Base-by-base conservation (phyloP, 495 filamentous ascomycete species). In the Penicillium bovifimosum region DNA sequence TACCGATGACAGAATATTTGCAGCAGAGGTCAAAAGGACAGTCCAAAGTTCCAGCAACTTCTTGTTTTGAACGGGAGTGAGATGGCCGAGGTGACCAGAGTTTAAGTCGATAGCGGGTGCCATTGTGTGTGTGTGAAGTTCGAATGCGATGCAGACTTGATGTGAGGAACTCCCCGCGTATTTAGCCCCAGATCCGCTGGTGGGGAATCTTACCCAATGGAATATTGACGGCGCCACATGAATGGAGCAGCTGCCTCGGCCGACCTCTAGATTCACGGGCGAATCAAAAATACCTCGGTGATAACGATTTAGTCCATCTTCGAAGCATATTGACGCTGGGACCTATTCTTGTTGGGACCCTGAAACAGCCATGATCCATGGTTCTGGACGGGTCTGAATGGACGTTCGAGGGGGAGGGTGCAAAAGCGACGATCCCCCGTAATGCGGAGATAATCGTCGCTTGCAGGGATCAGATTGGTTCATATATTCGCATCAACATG, bases 1-100 rank as follows among this genome's bases (percentile, higher is more conserved):
- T 0, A 59, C 53, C 9, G 56, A 41, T 0, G 59, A 59, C 2
- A 62, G 16, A 0, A 62, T 52, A 17, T 52, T 56, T 0, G 56
- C 50, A 11, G 50, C 47, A 16, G 56, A 53, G 18, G 49, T 50
- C 5, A 62, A 53, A 3, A 62, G 33, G n/a, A 62, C 50, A 11
- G 49, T 50, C 59, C 59, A 62, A 11, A 62, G 47, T 28, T 62
- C 59, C 9, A 44, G 56, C 26, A 62, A 26, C 17, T 59, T 62
- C 9, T 31, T 41, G 9, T 62, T 56, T 29, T 62, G 55, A 8
- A 31, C 34, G 24, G 48, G 49, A 6, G 56, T 59, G 5, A 62
- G 59, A 45, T 62, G 48, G 29, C 41, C 18, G 29, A 62, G 48
- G 27, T 62, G 52, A 26, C 59, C 59, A 8, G 59, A 33, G 11